A percentile compares a stretch with the other conserved stretches of the same genome.
phyloP scores from a whole-genome alignment of 1,139 yeast genomes.

The Pichia sp. region DNA sequence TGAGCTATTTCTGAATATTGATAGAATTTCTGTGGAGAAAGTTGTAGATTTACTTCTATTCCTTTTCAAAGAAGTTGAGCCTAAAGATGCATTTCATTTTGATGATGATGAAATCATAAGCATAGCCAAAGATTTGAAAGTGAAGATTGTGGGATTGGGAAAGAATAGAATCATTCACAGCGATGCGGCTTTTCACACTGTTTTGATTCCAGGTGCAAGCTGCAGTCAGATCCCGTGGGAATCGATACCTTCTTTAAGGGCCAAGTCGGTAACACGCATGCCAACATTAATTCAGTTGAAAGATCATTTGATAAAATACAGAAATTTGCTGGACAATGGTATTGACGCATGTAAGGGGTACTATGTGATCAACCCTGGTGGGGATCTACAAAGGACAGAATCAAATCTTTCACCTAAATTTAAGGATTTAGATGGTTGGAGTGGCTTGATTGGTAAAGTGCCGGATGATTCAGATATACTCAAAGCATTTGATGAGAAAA shows the following conservation, averaged over 20 bases:
- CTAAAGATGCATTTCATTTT: neutral
- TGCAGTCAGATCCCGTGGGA: conserved; percentile 88
- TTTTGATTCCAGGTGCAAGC: conserved; percentile 61
- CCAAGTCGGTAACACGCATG: conserved; percentile 63
- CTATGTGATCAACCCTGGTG: conserved; percentile 76
- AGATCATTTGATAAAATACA: conserved; percentile 35
- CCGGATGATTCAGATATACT: conserved; percentile 56
- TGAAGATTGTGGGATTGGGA: neutral
- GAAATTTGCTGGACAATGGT: conserved; percentile 19
- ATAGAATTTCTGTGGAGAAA: conserved; percentile 35
- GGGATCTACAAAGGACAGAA: conserved; percentile 71
- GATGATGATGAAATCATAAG: neutral
- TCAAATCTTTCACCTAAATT: conserved; percentile 50
- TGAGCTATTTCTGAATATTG: conserved; percentile 49
- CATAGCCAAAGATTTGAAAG: neutral
- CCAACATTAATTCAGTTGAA: conserved; percentile 58
- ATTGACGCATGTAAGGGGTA: conserved; percentile 36
- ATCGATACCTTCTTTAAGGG: conserved; percentile 53
- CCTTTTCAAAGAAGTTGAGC: conserved; percentile 48
- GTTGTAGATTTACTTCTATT: conserved; percentile 64
- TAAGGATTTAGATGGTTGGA: conserved; percentile 42
- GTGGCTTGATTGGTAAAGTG: conserved; percentile 46
- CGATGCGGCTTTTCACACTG: conserved; percentile 45
- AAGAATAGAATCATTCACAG: neutral
- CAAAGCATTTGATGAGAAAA: conserved; percentile 37